A percentile compares a stretch with the other conserved stretches of the same genome.
These are phyloP conservation scores for Bryoerythrophyllum caledonicum DNA, from an alignment of 225 moss, liverwort and hornwort genomes.

Conservation along the genomic window DNA sequence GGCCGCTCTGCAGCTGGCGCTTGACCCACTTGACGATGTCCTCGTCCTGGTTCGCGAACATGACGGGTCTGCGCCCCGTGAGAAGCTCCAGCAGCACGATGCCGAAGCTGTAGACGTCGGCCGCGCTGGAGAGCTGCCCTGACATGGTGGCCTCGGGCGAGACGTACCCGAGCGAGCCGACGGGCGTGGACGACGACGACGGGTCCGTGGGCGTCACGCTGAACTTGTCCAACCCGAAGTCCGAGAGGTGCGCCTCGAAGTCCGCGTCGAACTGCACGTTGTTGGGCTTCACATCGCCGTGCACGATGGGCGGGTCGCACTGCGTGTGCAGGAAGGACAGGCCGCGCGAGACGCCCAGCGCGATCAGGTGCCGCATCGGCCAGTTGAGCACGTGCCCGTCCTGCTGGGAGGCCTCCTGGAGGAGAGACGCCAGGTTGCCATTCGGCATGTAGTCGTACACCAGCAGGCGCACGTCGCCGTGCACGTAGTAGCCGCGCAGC, in stretches of 20 bases:
- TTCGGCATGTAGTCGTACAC: constrained; percentile 97
- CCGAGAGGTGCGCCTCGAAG: constrained; percentile 59
- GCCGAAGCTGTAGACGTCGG: constrained; percentile 96
- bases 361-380: constrained; percentile 61
- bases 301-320: constrained; percentile 65
- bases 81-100: constrained; percentile 90
- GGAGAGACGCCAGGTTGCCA: constrained; percentile 77
- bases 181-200: constrained; percentile 65
- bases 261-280: constrained; percentile 70
- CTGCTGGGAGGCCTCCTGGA: constrained; percentile 61
- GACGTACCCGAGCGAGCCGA: constrained; percentile 85
- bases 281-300: constrained; percentile 67
- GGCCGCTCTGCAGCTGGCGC: constrained; percentile 74
- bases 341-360: constrained; percentile 52
- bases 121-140: constrained; percentile 76
- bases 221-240: constrained; percentile 67
- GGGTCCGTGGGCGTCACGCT: constrained; percentile 61
- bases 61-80: constrained; percentile 77
- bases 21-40: constrained; percentile 99
- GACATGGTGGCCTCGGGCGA: constrained; percentile 80
- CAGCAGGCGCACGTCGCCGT: constrained; percentile 77
- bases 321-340: constrained; percentile 59
- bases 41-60: constrained; percentile 80
- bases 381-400: constrained; percentile 59
- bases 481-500: constrained; percentile 76